Base-by-base conservation (phyloP, 2,329 filamentous ascomycete genomes). In the Phaeosphaeria sp. region DNA sequence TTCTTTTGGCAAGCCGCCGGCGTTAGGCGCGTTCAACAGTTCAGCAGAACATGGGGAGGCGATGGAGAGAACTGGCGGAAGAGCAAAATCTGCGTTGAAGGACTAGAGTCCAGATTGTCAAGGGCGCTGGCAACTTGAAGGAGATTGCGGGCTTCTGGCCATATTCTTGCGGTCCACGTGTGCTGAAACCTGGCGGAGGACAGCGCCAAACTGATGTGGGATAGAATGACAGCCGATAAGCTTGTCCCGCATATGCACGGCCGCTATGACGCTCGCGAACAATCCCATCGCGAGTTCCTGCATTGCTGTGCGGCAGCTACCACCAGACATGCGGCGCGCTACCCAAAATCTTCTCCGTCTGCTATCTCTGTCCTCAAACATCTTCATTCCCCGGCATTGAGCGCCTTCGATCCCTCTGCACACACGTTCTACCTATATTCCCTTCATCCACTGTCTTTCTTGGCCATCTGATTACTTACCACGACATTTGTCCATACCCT, bases 221-320 rank as follows among this genome's bases (percentile, higher is more conserved):
- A 42, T 42, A 47, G 43, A 53, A 47, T 46, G 49, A 51, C 52
- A 50, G 42, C 54, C 63, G 72, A 72, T 67, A 73, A 70, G 65
- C 59, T 58, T 59, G 54, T 57, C 50, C 60, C 49, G 64, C 27
- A 20, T 24, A 57, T 56, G 70, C 65, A 69, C 64, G 63, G 62
- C 57, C 67, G 36, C 50, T 60, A 66, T 72, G 66, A 73, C 65
- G 63, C 27, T 48, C 24, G 44, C 17, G 49, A 47, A 46, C 27
- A 40, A 44, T 55, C 65, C 60, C 55, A 72, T 74, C 67, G 67
- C 62, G 64, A 73, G 65, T 72, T 70, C 71, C 66, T 72, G 73
- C 72, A 74, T 67, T 36, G 65, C 66, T 59, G 68, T 63, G 62
- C 64, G 54, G 65, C 42, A 63, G 60, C 60, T 60, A 54, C 58